Evolutionary conservation across 2,329 filamentous ascomycete species (phyloP).

Genomic region (Colletotrichum chlorophyti): DNA sequence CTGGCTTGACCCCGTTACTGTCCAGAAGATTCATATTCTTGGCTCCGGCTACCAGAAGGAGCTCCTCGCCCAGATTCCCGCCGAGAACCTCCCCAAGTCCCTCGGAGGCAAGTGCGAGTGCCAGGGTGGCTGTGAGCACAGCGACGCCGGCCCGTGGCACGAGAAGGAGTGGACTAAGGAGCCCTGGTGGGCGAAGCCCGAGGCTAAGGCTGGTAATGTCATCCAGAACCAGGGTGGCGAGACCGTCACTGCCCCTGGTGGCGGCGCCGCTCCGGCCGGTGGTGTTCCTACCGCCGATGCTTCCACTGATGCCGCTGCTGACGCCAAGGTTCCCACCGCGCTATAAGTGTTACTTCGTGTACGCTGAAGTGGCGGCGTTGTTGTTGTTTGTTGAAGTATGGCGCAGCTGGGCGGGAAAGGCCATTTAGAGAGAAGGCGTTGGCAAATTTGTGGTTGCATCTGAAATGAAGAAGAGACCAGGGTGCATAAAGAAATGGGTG

Average conservation of each 20-base stretch:
- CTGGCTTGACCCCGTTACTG: constrained; percentile 96
- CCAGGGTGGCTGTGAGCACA: constrained; percentile 80
- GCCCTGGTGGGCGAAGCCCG: constrained; percentile 67
- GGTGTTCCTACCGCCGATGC: constrained; percentile 40
- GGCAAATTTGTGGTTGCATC: constrained; percentile 20
- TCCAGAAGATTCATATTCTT: constrained; percentile 93
- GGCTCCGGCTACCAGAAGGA: constrained; percentile 83
- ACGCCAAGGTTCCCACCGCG: constrained; percentile 42
- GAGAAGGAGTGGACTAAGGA: constrained; percentile 72
- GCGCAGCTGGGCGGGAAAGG: constrained; percentile 20
- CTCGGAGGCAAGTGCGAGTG: constrained; percentile 89
- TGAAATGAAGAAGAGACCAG: background rate
- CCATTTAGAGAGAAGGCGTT: constrained; percentile 28
- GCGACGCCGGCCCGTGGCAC: constrained; percentile 90
- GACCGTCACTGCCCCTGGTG: constrained; percentile 40
- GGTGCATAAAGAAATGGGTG: background rate
- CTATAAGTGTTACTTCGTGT: constrained; percentile 34
- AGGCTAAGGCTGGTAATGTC: constrained; percentile 40
- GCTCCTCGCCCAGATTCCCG: constrained; percentile 82
- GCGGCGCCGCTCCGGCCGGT: constrained; percentile 37
- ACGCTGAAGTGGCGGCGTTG: background rate
- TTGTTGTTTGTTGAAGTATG: constrained; percentile 19
- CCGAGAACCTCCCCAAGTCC: constrained; percentile 86
- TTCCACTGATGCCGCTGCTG: constrained; percentile 38
- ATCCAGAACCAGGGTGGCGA: constrained; percentile 49